These are phyloP conservation scores for Tulasnella sp. DNA, from an alignment of 768 basidiomycete species.

Conservation along the genomic window DNA sequence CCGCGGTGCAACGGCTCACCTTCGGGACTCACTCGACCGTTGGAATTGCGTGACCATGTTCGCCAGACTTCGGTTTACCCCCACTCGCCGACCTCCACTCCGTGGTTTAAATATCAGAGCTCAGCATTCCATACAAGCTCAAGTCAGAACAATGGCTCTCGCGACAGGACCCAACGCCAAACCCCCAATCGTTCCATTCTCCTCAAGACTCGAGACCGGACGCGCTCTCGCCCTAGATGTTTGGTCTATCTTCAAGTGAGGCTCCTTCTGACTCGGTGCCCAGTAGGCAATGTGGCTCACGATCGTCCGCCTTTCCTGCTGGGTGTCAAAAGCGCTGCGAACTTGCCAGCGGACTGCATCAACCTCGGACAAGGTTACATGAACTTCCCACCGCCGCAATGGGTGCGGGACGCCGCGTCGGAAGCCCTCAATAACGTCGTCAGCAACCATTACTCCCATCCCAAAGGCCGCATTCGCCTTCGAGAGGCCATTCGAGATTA, in stretches of 20 bases:
- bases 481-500: conserved; percentile 76
- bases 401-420: conserved; percentile 64
- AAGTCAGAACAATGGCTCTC: conserved; percentile 1
- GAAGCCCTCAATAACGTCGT: conserved; percentile 50
- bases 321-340: conserved; percentile 48
- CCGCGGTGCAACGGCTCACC: not conserved
- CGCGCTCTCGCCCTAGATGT: conserved; percentile 74
- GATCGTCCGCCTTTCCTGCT: not conserved
- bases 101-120: not conserved
- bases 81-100: not conserved
- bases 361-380: conserved; percentile 94
- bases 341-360: conserved; percentile 83
- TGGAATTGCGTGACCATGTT: not conserved
- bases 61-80: not conserved
- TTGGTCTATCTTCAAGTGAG: conserved; percentile 82
- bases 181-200: conserved; percentile 44
- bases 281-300: not conserved
- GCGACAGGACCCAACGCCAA: not conserved
- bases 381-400: conserved; percentile 79
- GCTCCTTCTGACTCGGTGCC: conserved; percentile 17
- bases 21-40: not conserved
- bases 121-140: not conserved
- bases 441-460: conserved; percentile 83
- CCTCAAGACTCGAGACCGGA: conserved; percentile 61
- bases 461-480: conserved; percentile 77